Evolutionary conservation across 208 protist genomes (phyloP).

Genomic region (Trypanosoma scelopori): DNA sequence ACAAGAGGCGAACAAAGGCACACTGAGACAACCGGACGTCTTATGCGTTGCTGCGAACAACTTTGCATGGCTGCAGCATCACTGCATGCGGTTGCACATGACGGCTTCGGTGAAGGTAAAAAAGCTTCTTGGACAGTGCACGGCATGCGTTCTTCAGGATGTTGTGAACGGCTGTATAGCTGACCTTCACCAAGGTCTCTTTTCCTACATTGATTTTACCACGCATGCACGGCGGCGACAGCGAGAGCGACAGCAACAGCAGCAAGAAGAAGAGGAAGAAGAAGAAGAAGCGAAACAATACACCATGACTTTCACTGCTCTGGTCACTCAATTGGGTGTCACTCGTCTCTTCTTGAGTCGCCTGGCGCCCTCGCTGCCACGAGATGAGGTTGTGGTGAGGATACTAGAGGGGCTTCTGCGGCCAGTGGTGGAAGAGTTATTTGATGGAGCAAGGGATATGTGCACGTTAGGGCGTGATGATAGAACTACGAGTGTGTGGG

Average conservation of each 20-base stretch:
- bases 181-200: slow-evolving; percentile 20
- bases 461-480: not conserved
- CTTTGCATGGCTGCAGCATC: slow-evolving; percentile 22
- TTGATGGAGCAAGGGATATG: slow-evolving; percentile 7
- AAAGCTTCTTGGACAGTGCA: slow-evolving; percentile 16
- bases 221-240: not conserved
- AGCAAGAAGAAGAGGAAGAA: no score
- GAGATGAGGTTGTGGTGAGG: slow-evolving; percentile 6
- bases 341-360: slow-evolving; percentile 4
- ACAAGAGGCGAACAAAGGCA: not conserved
- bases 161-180: slow-evolving; percentile 9
- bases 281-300: no score
- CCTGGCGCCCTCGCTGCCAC: slow-evolving; percentile 10
- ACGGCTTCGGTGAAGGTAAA: slow-evolving; percentile 1
- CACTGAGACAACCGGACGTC: slow-evolving; percentile 11
- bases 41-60: slow-evolving; percentile 23
- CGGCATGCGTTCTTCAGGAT: slow-evolving; percentile 19
- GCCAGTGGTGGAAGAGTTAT: slow-evolving; percentile 15
- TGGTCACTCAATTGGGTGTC: slow-evolving; percentile 5
- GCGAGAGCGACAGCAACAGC: no score
- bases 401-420: slow-evolving; percentile 18
- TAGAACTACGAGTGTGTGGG: not conserved
- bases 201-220: not conserved
- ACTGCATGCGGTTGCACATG: slow-evolving; percentile 7
- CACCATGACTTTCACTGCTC: not conserved